phyloP scores from a whole-genome alignment of 371 early-diverging fungal genomes.

The Encephalitozoon romaleae region DNA sequence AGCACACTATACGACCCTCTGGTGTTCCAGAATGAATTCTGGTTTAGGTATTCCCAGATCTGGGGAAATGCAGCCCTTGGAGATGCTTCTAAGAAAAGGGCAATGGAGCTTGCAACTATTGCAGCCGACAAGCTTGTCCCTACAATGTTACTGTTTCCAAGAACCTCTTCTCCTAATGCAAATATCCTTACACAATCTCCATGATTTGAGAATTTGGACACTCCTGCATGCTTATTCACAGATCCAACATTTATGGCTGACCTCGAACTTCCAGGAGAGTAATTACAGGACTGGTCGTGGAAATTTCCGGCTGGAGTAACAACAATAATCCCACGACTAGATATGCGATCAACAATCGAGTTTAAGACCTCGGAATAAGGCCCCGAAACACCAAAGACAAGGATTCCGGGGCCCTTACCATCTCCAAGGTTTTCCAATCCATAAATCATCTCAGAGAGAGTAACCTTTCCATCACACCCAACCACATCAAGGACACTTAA shows the following conservation, averaged over 20 bases:
- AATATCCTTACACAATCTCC: conserved; percentile 43
- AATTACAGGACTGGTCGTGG: conserved; percentile 46
- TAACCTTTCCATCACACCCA: conserved; percentile 30
- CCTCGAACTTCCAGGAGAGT: conserved; percentile 54
- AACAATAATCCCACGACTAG: conserved; percentile 24
- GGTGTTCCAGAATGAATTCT: conserved; percentile 30
- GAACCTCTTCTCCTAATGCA: conserved; percentile 40
- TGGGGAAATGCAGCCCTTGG: conserved; percentile 8
- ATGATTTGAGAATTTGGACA: conserved; percentile 41
- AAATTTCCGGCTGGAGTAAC: conserved; percentile 57
- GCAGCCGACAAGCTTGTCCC: conserved; percentile 44
- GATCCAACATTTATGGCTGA: conserved; percentile 52
- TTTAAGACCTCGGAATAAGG: conserved; percentile 45
- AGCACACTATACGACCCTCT: neutral
- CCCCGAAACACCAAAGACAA: conserved; percentile 55
- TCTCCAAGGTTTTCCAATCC: conserved; percentile 41
- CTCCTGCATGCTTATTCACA: conserved; percentile 25
- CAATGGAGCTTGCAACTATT: conserved; percentile 27
- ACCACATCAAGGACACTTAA: conserved; percentile 43
- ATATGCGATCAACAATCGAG: conserved; percentile 29
- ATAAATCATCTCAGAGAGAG: conserved; percentile 49
- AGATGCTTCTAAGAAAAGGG: conserved; percentile 42
- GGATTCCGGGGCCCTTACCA: neutral
- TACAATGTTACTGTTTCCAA: neutral
- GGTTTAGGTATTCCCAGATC: conserved; percentile 32